These are phyloP conservation scores for Arbutus unedo DNA, from an alignment of 148 eudicot species.

Conservation along the genomic window DNA sequence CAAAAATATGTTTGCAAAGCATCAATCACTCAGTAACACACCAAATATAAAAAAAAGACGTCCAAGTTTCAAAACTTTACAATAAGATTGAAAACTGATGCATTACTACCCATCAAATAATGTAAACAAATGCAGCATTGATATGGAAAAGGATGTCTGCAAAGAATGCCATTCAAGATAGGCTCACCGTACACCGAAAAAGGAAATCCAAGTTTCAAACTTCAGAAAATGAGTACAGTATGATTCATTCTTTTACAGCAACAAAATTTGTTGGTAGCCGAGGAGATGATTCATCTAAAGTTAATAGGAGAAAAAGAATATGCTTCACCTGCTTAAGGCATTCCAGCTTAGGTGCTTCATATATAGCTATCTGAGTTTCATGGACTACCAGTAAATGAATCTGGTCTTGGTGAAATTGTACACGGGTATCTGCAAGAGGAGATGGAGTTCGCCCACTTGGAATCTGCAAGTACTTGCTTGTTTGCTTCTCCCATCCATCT, in stretches of 20 bases:
- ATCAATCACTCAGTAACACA: not conserved
- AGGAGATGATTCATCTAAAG: not conserved
- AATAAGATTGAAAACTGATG: not conserved
- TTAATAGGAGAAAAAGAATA: not conserved
- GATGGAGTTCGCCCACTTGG: conserved; percentile 52
- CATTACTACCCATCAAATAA: not conserved
- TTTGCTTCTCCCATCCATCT: conserved; percentile 74
- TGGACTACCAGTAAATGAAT: conserved; percentile 74
- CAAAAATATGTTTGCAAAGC: not conserved
- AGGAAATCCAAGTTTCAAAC: not conserved
- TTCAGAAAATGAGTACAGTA: not conserved
- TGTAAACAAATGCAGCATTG: not conserved
- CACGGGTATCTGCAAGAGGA: conserved; percentile 74
- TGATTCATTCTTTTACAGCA: not conserved
- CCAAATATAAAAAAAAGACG: not conserved
- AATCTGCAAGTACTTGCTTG: conserved; percentile 52
- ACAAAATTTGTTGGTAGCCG: not conserved
- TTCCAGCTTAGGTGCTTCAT: conserved; percentile 80
- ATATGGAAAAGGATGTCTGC: not conserved
- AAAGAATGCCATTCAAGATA: not conserved
- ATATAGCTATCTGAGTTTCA: conserved; percentile 88
- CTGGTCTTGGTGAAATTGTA: conserved; percentile 93
- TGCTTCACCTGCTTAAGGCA: conserved; percentile 65
- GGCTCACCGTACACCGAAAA: not conserved
- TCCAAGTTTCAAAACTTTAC: not conserved